Evolutionary conservation across 2,329 filamentous ascomycete species (phyloP).

Genomic region (Scleromitrula shiraiana): DNA sequence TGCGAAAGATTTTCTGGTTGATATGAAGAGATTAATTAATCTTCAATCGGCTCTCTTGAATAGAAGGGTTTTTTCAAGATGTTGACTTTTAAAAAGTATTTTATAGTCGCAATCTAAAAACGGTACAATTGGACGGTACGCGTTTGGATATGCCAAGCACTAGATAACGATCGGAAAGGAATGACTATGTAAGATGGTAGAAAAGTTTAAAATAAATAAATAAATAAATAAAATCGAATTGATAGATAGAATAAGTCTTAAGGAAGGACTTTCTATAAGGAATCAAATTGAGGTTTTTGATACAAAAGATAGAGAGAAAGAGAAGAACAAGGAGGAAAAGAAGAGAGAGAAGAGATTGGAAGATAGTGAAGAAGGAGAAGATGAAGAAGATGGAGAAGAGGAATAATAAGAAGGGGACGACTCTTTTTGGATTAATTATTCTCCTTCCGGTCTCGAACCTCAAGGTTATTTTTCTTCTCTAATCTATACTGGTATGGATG

Average conservation of each 20-base stretch:
- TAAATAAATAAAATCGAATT: background rate
- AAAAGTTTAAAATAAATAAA: background rate
- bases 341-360: background rate
- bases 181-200: background rate
- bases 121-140: background rate
- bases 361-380: background rate
- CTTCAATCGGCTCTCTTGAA: no score
- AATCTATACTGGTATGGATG: no score
- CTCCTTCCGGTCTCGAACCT: no score
- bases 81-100: background rate
- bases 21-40: no score
- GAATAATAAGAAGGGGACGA: background rate
- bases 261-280: no score
- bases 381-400: background rate
- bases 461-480: no score
- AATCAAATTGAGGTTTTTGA: no score
- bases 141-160: constrained; percentile 5
- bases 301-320: background rate
- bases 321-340: background rate
- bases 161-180: constrained; percentile 9
- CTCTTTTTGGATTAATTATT: background rate
- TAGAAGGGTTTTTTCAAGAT: background rate
- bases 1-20: no score
- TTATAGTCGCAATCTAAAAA: background rate
- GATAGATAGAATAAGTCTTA: background rate